Conservation (phyloP, 192 early-diverging fungal genomes). For the Haplosporangium gracile region DNA sequence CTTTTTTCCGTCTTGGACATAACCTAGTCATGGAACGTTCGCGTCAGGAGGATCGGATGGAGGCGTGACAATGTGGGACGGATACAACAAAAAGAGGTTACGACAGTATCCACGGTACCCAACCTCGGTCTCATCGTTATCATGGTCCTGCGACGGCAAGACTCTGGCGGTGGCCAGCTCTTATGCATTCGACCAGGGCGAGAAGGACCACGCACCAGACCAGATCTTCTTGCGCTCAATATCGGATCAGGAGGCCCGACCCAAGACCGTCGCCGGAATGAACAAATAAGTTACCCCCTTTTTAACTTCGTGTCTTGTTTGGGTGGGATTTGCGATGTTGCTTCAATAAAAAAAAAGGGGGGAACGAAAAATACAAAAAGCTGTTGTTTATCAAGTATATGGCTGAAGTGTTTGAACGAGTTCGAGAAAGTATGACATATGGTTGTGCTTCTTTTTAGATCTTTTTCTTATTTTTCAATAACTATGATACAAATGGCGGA, state of each 20-base stretch:
- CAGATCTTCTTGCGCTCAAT: constrained; percentile 84
- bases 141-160: constrained; percentile 85
- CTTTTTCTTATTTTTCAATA: background rate
- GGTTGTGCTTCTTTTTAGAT: too few species aligned
- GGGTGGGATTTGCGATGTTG: too few species aligned
- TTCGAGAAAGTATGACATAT: too few species aligned
- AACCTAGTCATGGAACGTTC: constrained; percentile 87
- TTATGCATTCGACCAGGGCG: constrained; percentile 97
- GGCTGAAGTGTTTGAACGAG: too few species aligned
- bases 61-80: constrained; percentile 93
- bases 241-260: constrained; percentile 53
- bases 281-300: background rate
- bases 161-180: constrained; percentile 88
- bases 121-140: constrained; percentile 83
- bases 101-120: constrained; percentile 87
- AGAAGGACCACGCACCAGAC: constrained; percentile 87
- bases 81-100: constrained; percentile 89
- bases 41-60: constrained; percentile 97
- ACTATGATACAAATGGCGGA: background rate
- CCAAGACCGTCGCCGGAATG: constrained; percentile 39
- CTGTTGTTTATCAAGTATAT: too few species aligned
- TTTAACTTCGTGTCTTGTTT: background rate
- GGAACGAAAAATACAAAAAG: too few species aligned
- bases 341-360: too few species aligned
- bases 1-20: background rate